A percentile compares a stretch with the other conserved stretches of the same genome.
phyloP scores from a whole-genome alignment of 495 filamentous ascomycete species.

The Trichoderma orchidacearum region DNA sequence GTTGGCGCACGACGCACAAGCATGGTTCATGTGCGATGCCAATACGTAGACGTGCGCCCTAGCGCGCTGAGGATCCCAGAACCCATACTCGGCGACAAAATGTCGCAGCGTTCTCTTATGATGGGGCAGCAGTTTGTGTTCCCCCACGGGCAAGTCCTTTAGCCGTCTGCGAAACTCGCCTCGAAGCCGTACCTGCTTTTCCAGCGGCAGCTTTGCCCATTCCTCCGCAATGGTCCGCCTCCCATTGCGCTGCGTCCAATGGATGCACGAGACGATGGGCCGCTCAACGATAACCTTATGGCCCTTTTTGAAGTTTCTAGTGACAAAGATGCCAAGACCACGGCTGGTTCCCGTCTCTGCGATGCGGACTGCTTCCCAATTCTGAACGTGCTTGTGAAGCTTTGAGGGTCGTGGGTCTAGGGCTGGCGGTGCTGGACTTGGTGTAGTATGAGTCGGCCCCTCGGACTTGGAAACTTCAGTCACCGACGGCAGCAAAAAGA shows the following conservation, averaged over 20 bases:
- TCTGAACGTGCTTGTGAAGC: neutral
- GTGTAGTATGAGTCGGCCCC: neutral
- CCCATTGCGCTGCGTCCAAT: neutral
- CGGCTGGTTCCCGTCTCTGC: neutral
- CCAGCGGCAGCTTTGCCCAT: neutral
- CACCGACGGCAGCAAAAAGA: neutral
- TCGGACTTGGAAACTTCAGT: neutral
- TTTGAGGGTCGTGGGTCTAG: neutral
- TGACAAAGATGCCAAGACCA: neutral
- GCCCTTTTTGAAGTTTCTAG: neutral
- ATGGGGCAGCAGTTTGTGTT: neutral
- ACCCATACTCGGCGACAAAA: neutral
- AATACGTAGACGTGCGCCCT: neutral
- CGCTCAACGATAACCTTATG: neutral
- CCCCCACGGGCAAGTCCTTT: neutral
- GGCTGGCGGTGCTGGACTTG: neutral
- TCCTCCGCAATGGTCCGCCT: neutral
- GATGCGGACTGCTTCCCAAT: neutral
- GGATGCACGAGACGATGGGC: neutral
- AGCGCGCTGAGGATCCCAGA: neutral
- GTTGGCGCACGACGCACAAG: neutral
- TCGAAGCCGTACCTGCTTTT: neutral
- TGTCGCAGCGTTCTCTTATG: neutral
- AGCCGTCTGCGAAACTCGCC: neutral
- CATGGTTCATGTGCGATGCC: neutral